Conservation (phyloP, 495 filamentous ascomycete genomes). For the Collariella sp. region DNA sequence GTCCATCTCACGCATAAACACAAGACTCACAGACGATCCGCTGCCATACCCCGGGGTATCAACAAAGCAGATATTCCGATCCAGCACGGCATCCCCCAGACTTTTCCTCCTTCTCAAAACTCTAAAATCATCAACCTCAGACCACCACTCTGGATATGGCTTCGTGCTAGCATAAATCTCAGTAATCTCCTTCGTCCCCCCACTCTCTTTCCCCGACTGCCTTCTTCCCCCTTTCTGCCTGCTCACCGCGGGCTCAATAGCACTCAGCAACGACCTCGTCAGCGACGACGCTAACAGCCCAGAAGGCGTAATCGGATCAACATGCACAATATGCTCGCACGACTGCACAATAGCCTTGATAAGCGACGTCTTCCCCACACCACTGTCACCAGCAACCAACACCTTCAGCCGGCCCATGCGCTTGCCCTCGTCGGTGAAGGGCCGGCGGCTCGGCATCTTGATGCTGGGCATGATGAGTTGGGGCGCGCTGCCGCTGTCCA, state of each 20-base stretch:
- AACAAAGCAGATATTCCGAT: slow-evolving; percentile 91
- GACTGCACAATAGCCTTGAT: slow-evolving; percentile 88
- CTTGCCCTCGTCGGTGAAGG: slow-evolving; percentile 83
- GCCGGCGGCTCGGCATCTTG: slow-evolving; percentile 83
- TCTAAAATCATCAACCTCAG: slow-evolving; percentile 70
- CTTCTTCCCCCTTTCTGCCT: slow-evolving; percentile 2
- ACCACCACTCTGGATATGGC: slow-evolving; percentile 91
- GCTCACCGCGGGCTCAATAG: background rate
- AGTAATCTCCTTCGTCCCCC: slow-evolving; percentile 47
- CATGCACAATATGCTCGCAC: slow-evolving; percentile 96
- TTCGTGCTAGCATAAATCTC: slow-evolving; percentile 92
- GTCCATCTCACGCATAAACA: background rate
- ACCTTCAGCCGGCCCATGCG: slow-evolving; percentile 80
- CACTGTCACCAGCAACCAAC: slow-evolving; percentile 73
- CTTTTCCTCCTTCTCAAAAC: slow-evolving; percentile 68
- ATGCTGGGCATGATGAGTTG: slow-evolving; percentile 98
- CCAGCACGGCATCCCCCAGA: slow-evolving; percentile 70
- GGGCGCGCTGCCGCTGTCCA: slow-evolving; percentile 53
- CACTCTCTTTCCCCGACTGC: slow-evolving; percentile 4
- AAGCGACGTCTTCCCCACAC: slow-evolving; percentile 80
- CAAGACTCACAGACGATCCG: slow-evolving; percentile 48
- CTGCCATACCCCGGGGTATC: slow-evolving; percentile 73
- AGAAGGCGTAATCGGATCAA: slow-evolving; percentile 62
- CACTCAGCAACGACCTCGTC: slow-evolving; percentile 12
- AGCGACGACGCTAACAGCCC: slow-evolving; percentile 19